Conservation (phyloP, 208 protist species). For the Entamoeba histolytica region DNA sequence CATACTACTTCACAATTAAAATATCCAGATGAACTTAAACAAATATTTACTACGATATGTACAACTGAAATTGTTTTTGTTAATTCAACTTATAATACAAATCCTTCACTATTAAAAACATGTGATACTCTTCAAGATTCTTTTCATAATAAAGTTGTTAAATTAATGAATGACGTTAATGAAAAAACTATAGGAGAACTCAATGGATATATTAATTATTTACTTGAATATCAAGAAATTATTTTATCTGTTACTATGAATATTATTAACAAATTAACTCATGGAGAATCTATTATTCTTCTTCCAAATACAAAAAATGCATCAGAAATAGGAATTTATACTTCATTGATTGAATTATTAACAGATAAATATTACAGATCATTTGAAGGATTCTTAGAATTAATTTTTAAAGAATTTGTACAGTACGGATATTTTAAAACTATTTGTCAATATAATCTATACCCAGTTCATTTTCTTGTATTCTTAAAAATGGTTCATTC, state of each 20-base stretch:
- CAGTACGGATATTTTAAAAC: slow-evolving; percentile 52
- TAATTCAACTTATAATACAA: neutral
- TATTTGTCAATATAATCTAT: neutral
- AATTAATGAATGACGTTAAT: neutral
- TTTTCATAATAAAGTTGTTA: neutral
- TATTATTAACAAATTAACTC: neutral
- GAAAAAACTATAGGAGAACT: neutral
- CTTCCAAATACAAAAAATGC: neutral
- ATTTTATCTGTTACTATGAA: neutral
- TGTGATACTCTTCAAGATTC: neutral
- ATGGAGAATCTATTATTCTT: neutral
- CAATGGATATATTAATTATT: neutral
- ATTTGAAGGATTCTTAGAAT: slow-evolving; percentile 46
- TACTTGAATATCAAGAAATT: neutral
- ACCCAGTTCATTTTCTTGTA: neutral
- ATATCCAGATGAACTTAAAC: neutral
- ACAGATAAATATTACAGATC: slow-evolving; percentile 72
- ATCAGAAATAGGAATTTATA: neutral
- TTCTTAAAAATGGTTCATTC: neutral
- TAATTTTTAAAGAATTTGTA: slow-evolving; percentile 76
- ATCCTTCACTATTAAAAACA: neutral
- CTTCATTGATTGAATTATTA: slow-evolving; percentile 52
- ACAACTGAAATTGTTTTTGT: neutral
- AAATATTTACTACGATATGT: neutral
- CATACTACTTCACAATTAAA: neutral